These are phyloP conservation scores for Plantago ovata DNA, from an alignment of 257 asterid species.

Conservation along the genomic window DNA sequence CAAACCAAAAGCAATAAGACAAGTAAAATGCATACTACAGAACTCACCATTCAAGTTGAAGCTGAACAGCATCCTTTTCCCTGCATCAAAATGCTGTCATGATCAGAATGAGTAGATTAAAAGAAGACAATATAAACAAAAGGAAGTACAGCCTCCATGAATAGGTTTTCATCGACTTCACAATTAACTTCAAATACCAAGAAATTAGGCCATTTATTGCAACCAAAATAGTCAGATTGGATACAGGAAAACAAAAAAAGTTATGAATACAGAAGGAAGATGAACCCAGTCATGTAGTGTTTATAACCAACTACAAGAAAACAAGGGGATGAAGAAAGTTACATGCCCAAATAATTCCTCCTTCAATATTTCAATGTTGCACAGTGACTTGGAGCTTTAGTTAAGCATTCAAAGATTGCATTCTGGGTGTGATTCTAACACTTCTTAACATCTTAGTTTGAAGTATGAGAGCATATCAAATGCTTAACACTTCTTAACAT, in stretches of 20 bases:
- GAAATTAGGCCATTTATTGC: background rate
- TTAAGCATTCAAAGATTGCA: background rate
- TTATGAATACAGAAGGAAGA: constrained; percentile 12
- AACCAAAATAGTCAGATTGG: constrained; percentile 9
- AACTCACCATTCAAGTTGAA: constrained; percentile 81
- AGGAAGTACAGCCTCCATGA: background rate
- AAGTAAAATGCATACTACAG: constrained; percentile 5
- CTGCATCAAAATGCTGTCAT: constrained; percentile 28
- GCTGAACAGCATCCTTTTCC: constrained; percentile 88
- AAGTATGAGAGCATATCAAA: too few species aligned
- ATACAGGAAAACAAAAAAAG: constrained; percentile 2
- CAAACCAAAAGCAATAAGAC: constrained; percentile 12
- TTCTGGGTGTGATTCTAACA: constrained; percentile 4
- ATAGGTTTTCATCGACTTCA: constrained; percentile 10
- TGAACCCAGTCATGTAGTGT: constrained; percentile 4
- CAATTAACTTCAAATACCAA: background rate
- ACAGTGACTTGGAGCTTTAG: background rate
- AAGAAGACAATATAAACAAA: constrained; percentile 9
- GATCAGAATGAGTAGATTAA: constrained; percentile 24
- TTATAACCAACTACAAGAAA: background rate
- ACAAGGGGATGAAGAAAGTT: too few species aligned
- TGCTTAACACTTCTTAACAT: too few species aligned
- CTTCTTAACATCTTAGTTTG: constrained; percentile 6
- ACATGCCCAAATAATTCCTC: background rate
- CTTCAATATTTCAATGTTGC: background rate